Evolutionary conservation across 164 flowering plant species (phyloP), one percentile per base, ranked within the genome.

Genomic region (Saururus chinensis): DNA sequence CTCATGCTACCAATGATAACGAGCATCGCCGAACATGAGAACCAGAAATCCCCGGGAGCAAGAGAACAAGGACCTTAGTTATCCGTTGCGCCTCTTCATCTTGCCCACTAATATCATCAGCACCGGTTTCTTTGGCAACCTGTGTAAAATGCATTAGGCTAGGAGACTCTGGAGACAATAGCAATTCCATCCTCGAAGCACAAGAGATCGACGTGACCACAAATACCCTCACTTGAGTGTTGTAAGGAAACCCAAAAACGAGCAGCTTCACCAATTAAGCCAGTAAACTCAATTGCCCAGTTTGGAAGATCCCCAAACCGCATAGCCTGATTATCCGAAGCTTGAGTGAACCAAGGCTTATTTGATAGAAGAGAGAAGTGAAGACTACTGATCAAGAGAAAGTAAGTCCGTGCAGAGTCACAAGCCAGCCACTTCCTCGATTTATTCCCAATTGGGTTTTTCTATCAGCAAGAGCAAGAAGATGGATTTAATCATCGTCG

Each of bases 161-260:
- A 0, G 87, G 57, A 21, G 98, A 88, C 69, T 90, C 98, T 59
- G 17, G 98, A 93, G 59, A 87, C 70, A 17, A 93, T 81, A 59
- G 96, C 95, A 53, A 93, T 93, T 22, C 96, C 97, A 76, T 90
- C 99, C 67, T 86, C 97, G 71, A 90, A 93, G 16, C 92, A 90
- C 96, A 93, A 76, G 12, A 93, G 90, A 64, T 93, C 98, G 59
- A 88, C 82, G 64, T 93, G 98, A 16, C 88, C 80, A 74, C 95
- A 77, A 57, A 93, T 90, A 14, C 98, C 98, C 98, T 87, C n/a
- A 21, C 60, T 56, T 56, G 6, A 20, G 12, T 73, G 67, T 48
- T 67, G 45, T 53, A 21, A 60, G 71, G 40, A 37, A 55, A 74
- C 73, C 53, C 74, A 66, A 37, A 57, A 64, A 56, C 68, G 68